These are phyloP conservation scores for Moelleriella libera DNA, from an alignment of 2,329 filamentous ascomycete genomes.

Conservation along the genomic window DNA sequence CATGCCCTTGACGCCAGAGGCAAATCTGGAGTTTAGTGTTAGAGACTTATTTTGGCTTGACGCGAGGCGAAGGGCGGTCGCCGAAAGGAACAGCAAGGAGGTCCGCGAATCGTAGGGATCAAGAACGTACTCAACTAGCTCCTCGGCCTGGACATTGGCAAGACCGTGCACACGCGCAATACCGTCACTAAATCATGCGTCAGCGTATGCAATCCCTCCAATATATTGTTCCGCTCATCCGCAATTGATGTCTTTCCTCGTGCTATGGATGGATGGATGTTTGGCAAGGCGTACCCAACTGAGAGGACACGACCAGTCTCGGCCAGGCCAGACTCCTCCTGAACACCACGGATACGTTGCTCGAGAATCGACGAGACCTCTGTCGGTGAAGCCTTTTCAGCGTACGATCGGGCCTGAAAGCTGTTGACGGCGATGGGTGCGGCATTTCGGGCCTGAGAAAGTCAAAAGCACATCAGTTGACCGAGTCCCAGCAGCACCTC, in stretches of 20 bases:
- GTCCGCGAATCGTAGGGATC: background rate
- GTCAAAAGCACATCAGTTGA: constrained; percentile 32
- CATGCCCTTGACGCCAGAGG: constrained; percentile 99
- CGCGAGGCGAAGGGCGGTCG: background rate
- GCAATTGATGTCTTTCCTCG: too few relatives aligned
- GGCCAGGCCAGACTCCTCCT: constrained; percentile 90
- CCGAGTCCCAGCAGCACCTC: constrained; percentile 26
- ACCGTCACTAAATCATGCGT: constrained; percentile 64
- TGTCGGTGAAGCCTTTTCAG: constrained; percentile 86
- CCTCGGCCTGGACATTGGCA: constrained; percentile 99
- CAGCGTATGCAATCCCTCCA: background rate
- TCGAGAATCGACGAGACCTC: constrained; percentile 99
- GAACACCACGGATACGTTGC: constrained; percentile 96
- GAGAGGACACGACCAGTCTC: constrained; percentile 98
- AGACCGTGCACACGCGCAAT: constrained; percentile 99
- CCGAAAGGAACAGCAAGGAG: background rate
- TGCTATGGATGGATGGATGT: too few relatives aligned
- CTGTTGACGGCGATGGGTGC: constrained; percentile 62
- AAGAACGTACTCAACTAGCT: constrained; percentile 89
- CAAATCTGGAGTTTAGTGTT: constrained; percentile 53
- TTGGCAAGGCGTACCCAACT: constrained; percentile 58
- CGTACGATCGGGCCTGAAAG: constrained; percentile 62
- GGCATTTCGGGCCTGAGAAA: constrained; percentile 68
- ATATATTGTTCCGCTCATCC: background rate
- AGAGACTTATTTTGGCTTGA: background rate